Percentiles rank a stretch among this genome's conserved stretches.
phyloP scores from a whole-genome alignment of 169 alveolate species.

The Eimeria praecox region DNA sequence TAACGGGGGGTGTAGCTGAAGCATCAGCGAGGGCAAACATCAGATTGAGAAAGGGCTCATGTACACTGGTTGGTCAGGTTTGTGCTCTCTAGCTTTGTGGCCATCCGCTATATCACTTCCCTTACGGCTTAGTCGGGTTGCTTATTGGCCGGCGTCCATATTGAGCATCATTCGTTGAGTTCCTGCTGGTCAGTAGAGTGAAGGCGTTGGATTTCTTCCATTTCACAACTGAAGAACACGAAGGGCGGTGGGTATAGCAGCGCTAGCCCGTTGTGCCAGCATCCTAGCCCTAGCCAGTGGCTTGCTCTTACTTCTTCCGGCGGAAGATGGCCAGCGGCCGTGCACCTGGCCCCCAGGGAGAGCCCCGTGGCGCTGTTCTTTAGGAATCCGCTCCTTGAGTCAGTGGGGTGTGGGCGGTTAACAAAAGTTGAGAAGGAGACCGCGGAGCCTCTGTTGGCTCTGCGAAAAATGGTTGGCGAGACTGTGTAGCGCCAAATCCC shows the following conservation, averaged over 20 bases:
- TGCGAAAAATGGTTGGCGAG: slow-evolving; percentile 71
- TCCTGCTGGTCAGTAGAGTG: slow-evolving; percentile 18
- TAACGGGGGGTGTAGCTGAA: slow-evolving; percentile 69
- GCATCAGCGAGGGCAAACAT: slow-evolving; percentile 2
- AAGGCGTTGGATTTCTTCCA: neutral
- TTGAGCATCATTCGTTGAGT: neutral
- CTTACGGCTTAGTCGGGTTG: neutral
- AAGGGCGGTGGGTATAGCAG: neutral
- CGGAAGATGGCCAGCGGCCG: slow-evolving; percentile 77
- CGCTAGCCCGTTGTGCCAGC: slow-evolving; percentile 28
- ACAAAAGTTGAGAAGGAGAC: slow-evolving; percentile 8
- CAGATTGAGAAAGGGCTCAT: neutral
- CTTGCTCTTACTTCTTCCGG: slow-evolving; percentile 36
- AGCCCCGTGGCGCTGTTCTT: slow-evolving; percentile 71
- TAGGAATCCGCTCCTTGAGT: slow-evolving; percentile 27
- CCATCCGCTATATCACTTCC: neutral
- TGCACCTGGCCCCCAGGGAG: slow-evolving; percentile 71
- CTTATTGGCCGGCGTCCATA: neutral
- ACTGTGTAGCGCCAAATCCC: slow-evolving; percentile 69
- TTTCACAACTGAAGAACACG: neutral
- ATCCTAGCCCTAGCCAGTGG: slow-evolving; percentile 14
- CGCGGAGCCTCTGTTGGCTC: slow-evolving; percentile 63
- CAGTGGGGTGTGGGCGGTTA: slow-evolving; percentile 21
- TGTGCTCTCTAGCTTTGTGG: neutral
- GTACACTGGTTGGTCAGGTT: neutral